A percentile compares a stretch with the other conserved stretches of the same genome.
Conservation (phyloP, 805 yeast genomes). For the Diddensiella santjacobensis region DNA sequence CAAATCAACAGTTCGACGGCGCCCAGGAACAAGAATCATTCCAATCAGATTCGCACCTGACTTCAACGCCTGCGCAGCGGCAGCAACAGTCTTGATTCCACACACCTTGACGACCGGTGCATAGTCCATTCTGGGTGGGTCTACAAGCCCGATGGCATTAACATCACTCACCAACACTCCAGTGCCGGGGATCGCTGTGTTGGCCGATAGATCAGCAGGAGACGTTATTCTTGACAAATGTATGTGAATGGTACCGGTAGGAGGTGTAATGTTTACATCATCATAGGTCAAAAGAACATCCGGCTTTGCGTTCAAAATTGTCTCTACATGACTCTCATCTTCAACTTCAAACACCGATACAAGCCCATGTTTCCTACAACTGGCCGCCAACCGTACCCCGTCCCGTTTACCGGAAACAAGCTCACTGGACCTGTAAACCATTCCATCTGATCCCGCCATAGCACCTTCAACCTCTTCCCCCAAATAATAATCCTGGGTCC, state of each 20-base stretch:
- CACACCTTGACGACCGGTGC: slow-evolving; percentile 71
- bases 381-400: neutral
- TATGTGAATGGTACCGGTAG: neutral
- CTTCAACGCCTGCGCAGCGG: slow-evolving; percentile 67
- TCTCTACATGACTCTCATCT: neutral
- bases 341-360: slow-evolving; percentile 3
- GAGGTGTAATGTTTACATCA: neutral
- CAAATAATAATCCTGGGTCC: slow-evolving; percentile 16
- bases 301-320: slow-evolving; percentile 3
- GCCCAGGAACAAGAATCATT: slow-evolving; percentile 77
- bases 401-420: slow-evolving; percentile 2
- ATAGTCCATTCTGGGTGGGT: neutral
- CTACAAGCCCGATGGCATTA: neutral
- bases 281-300: slow-evolving; percentile 11
- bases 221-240: neutral
- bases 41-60: slow-evolving; percentile 78
- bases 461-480: slow-evolving; percentile 25
- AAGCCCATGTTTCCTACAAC: slow-evolving; percentile 10
- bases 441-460: slow-evolving; percentile 22
- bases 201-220: neutral
- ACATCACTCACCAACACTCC: neutral
- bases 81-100: slow-evolving; percentile 66
- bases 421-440: slow-evolving; percentile 13
- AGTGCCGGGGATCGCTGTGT: neutral
- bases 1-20: slow-evolving; percentile 63